A percentile compares a stretch with the other conserved stretches of the same genome.
Conservation (phyloP, 768 basidiomycete genomes). For the Boletus sp. region DNA sequence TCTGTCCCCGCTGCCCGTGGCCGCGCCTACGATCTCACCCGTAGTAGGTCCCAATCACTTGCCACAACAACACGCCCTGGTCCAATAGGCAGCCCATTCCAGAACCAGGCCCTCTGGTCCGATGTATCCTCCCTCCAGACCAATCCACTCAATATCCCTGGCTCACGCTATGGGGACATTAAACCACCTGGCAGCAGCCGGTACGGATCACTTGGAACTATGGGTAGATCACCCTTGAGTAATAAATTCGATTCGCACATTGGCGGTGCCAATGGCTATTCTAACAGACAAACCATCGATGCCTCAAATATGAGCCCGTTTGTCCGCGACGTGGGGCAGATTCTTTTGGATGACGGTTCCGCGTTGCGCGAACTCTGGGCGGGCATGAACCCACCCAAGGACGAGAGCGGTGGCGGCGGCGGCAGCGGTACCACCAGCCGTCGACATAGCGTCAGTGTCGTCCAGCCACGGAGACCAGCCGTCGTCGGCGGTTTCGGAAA, state of each 20-base stretch:
- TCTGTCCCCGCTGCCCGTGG: constrained; percentile 45
- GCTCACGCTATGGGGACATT: constrained; percentile 54
- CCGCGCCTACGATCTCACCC: constrained; percentile 62
- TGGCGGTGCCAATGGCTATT: constrained; percentile 46
- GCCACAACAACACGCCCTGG: constrained; percentile 55
- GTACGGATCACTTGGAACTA: constrained; percentile 58
- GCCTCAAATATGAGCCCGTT: constrained; percentile 83
- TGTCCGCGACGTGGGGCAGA: constrained; percentile 77
- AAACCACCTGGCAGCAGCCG: constrained; percentile 61
- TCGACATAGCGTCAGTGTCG: constrained; percentile 79
- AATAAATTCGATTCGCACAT: constrained; percentile 47
- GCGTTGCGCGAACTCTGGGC: constrained; percentile 75
- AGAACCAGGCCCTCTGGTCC: constrained; percentile 49
- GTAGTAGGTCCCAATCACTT: constrained; percentile 76
- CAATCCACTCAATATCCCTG: constrained; percentile 56
- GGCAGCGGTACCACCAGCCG: constrained; percentile 82
- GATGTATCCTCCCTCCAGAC: constrained; percentile 47
- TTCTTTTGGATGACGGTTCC: constrained; percentile 69
- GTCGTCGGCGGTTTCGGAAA: constrained; percentile 59
- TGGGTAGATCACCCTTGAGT: constrained; percentile 55
- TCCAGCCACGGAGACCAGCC: constrained; percentile 66
- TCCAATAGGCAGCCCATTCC: constrained; percentile 48
- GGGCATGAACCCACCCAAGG: constrained; percentile 59
- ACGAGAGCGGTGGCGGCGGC: constrained; percentile 57
- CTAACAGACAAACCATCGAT: constrained; percentile 44